Percentiles rank a stretch among this genome's conserved stretches.
phyloP scores from a whole-genome alignment of 1,139 yeast genomes.

The Blastobotrys capitulatus region DNA sequence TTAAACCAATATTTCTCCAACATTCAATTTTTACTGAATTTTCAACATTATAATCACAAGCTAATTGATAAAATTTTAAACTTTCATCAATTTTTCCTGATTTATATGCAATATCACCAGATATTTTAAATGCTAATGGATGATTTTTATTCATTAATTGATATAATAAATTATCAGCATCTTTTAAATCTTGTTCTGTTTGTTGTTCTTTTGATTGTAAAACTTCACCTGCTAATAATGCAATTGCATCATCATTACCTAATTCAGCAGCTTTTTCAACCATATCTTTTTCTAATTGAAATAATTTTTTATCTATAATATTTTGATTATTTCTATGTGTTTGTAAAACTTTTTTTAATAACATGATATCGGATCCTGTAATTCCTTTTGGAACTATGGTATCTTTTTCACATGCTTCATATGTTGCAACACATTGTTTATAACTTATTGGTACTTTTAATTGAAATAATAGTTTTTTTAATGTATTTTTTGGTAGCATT shows the following conservation, averaged over 20 bases:
- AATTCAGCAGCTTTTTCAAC: constrained; percentile 78
- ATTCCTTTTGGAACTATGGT: constrained; percentile 13
- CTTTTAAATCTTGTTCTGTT: constrained; percentile 41
- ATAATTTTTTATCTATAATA: constrained; percentile 40
- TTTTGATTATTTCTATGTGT: constrained; percentile 57
- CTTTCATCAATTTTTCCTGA: constrained; percentile 47
- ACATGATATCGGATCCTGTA: constrained; percentile 47
- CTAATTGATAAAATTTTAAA: constrained; percentile 49
- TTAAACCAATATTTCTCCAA: constrained; percentile 60
- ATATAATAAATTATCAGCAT: constrained; percentile 59
- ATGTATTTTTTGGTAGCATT: constrained; percentile 11
- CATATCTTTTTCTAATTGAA: constrained; percentile 60
- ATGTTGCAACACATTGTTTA: constrained; percentile 21
- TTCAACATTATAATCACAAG: constrained; percentile 34
- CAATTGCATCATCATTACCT: constrained; percentile 77
- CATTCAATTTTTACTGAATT: constrained; percentile 70
- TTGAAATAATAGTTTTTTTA: constrained; percentile 28
- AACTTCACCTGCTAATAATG: constrained; percentile 54
- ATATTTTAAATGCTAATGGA: constrained; percentile 64
- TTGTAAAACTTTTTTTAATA: constrained; percentile 61
- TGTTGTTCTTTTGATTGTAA: constrained; percentile 33
- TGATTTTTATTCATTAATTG: constrained; percentile 58
- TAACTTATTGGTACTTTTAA: constrained; percentile 28
- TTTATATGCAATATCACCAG: constrained; percentile 65
- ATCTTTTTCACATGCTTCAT: constrained; percentile 19